phyloP scores from a whole-genome alignment of 352 stramenopile species.

The Phytophthora melonis region DNA sequence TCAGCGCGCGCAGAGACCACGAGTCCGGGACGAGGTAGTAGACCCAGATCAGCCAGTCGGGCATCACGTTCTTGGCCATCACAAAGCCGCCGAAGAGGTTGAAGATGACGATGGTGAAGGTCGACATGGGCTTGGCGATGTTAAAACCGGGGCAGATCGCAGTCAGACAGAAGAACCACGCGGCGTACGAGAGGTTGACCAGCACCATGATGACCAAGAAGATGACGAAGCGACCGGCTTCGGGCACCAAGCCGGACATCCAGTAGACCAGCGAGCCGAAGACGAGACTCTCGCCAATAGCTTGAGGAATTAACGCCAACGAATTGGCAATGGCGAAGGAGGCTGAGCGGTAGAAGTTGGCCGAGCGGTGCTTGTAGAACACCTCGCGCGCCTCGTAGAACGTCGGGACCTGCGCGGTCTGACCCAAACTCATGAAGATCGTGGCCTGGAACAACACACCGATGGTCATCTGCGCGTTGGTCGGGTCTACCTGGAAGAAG shows the following conservation, averaged over 20 bases:
- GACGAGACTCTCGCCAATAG: constrained; percentile 60
- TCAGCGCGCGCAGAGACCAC: constrained; percentile 50
- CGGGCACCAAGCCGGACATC: constrained; percentile 59
- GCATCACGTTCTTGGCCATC: constrained; percentile 57
- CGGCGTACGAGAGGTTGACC: constrained; percentile 41
- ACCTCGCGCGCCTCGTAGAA: constrained; percentile 68
- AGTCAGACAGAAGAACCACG: constrained; percentile 53
- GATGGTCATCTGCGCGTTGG: constrained; percentile 48
- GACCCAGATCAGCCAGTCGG: constrained; percentile 63
- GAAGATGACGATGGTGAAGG: constrained; percentile 45
- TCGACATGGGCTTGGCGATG: constrained; percentile 53
- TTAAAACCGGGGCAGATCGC: constrained; percentile 39
- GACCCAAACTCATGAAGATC: constrained; percentile 78
- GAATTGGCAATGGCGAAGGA: constrained; percentile 66
- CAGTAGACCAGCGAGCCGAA: constrained; percentile 86
- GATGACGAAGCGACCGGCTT: constrained; percentile 38
- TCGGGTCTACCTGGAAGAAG: constrained; percentile 57
- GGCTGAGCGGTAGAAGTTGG: constrained; percentile 79
- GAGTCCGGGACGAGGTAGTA: constrained; percentile 68
- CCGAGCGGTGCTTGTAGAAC: constrained; percentile 84
- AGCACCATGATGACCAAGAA: constrained; percentile 45
- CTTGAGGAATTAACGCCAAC: constrained; percentile 42
- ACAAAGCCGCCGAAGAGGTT: constrained; percentile 68
- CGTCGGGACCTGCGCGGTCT: constrained; percentile 69
- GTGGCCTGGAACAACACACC: constrained; percentile 80